phyloP scores from a whole-genome alignment of 129 eudicot species.

The Rutidosis leptorrhynchoides region DNA sequence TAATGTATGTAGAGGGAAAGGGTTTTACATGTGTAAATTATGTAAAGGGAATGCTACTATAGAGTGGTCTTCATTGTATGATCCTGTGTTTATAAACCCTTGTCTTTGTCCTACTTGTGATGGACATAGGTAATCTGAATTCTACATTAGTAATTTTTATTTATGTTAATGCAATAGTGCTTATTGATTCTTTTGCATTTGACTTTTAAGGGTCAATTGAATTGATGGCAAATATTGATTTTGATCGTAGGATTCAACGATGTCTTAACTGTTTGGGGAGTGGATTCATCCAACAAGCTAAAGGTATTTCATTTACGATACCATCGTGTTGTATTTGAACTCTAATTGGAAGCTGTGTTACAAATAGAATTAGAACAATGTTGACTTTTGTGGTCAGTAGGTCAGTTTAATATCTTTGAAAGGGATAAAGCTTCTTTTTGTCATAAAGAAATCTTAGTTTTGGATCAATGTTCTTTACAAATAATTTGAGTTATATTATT shows the following conservation, averaged over 20 bases:
- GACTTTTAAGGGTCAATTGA: conserved; percentile 5
- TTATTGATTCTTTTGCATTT: background rate
- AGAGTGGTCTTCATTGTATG: conserved; percentile 80
- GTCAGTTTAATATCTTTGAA: background rate
- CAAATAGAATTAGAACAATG: background rate
- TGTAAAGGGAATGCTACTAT: conserved; percentile 73
- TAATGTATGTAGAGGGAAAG: conserved; percentile 56
- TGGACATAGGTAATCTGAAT: conserved; percentile 55
- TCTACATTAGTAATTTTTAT: background rate
- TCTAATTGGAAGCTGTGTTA: background rate
- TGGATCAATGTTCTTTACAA: too few relatives aligned
- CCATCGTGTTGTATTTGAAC: too few relatives aligned
- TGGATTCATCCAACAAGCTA: conserved; percentile 42
- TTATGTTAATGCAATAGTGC: background rate
- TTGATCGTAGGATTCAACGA: conserved; percentile 59
- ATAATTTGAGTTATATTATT: too few relatives aligned
- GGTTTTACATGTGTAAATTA: conserved; percentile 66
- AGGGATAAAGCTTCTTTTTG: too few relatives aligned
- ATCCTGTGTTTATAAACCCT: conserved; percentile 65
- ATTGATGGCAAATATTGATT: background rate
- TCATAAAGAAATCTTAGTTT: background rate
- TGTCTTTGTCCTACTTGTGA: conserved; percentile 97
- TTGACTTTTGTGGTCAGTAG: background rate
- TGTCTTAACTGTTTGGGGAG: conserved; percentile 92
- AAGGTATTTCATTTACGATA: background rate